A percentile compares a stretch with the other conserved stretches of the same genome.
Evolutionary conservation across 495 filamentous ascomycete species (phyloP).

Genomic region (Oleoguttula mirabilis): DNA sequence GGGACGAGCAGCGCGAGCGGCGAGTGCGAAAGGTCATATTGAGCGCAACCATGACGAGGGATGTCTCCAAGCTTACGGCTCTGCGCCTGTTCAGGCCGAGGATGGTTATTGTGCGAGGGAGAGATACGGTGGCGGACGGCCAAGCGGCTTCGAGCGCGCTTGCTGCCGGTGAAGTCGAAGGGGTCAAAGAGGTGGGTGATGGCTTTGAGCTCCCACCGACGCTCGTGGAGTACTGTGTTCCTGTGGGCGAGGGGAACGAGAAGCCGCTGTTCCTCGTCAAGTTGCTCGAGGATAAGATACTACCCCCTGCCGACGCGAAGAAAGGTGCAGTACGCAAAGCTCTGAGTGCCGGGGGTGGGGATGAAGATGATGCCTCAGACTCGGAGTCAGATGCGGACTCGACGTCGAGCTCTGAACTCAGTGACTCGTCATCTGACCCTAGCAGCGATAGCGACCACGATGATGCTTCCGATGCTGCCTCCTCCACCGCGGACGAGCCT

Average conservation of each 20-base stretch:
- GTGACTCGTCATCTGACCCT: slow-evolving; percentile 5
- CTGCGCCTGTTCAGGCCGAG: slow-evolving; percentile 63
- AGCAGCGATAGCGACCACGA: not conserved
- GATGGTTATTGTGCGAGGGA: slow-evolving; percentile 52
- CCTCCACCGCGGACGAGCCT: not conserved
- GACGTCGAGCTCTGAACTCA: slow-evolving; percentile 20
- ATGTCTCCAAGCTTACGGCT: slow-evolving; percentile 64
- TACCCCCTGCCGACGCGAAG: slow-evolving; percentile 5
- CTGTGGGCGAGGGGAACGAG: slow-evolving; percentile 58
- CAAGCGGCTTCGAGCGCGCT: not conserved
- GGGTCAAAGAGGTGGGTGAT: slow-evolving; percentile 22
- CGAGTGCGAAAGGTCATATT: slow-evolving; percentile 58
- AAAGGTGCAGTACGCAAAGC: not conserved
- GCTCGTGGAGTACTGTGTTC: slow-evolving; percentile 60
- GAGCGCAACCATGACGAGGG: slow-evolving; percentile 87
- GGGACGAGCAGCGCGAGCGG: slow-evolving; percentile 31
- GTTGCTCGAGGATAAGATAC: slow-evolving; percentile 38
- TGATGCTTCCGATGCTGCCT: not conserved
- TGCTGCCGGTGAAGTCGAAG: slow-evolving; percentile 17
- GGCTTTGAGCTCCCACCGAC: slow-evolving; percentile 51
- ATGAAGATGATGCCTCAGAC: slow-evolving; percentile 20
- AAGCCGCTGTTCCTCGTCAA: slow-evolving; percentile 73
- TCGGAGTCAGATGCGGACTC: slow-evolving; percentile 21
- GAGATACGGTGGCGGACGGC: slow-evolving; percentile 20
- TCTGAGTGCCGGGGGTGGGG: slow-evolving; percentile 10